Evolutionary conservation across 805 yeast genomes (phyloP), one percentile per base, ranked within the genome.

Genomic region (Cyberlindnera veronae): DNA sequence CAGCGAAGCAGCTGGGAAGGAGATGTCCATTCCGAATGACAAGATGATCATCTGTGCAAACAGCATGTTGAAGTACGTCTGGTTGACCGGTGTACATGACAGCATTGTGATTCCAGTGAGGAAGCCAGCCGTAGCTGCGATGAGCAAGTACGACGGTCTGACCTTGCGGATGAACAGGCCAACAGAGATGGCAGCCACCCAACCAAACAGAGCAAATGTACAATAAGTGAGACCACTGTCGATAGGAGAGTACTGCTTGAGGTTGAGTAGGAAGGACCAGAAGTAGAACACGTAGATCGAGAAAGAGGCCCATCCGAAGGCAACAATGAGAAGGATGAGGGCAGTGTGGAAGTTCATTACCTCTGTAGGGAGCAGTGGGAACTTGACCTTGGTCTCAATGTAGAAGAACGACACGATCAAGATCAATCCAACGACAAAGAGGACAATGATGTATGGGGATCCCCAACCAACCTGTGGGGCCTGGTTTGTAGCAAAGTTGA

Each of bases 221-320:
- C 63, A 51, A 39, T 69, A 60, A n/a, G 72, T 64, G 4, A 72
- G 67, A 46, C 77, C 62, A 45, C 79, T 53, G 51, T 61, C 62
- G 50, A 81, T 32, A 44, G 79, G 64, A 36, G 69, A 39, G 50
- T 74, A 70, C 9, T 66, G 54, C n/a, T 81, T 67, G 20, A 83
- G 53, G 38, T 76, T 73, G 39, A 74, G 51, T 22, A 73, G 50
- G 34, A 77, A 69, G 20, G 70, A 66, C 69, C 75, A 78, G 44
- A 72, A 73, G 59, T 81, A 84, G 53, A 67, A 82, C n/a, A 79
- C 66, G 79, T 84, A 82, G 20, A 82, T 67, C 3, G 91, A 89
- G 62, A 84, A 84, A 15, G 84, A 72, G 2, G 86, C 81, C 93
- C 93, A 84, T 0, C 91, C 91, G 6, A 77, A 61, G 3, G 76